Evolutionary conservation across 164 flowering plant species (phyloP).

Genomic region (Chloranthus sessilifolius): DNA sequence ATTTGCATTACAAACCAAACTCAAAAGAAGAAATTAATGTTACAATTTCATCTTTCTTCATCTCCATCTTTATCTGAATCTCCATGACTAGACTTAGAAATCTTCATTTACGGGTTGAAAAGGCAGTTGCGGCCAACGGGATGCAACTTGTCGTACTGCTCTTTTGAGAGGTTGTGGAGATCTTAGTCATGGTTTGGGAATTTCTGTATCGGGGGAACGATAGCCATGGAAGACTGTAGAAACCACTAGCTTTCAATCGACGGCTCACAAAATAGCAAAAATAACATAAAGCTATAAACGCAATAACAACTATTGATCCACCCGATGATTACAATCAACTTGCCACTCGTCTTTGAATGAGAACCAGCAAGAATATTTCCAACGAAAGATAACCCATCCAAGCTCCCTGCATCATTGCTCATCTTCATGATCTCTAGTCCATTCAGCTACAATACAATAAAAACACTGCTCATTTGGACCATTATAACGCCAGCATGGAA

Average conservation of each 20-base stretch:
- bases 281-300: constrained; percentile 37
- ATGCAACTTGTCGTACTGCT: constrained; percentile 88
- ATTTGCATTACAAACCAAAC: too few species aligned
- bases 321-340: constrained; percentile 33
- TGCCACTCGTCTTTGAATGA: constrained; percentile 32
- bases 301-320: constrained; percentile 38
- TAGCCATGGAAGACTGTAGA: constrained; percentile 65
- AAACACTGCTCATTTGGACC: too few species aligned
- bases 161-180: constrained; percentile 72
- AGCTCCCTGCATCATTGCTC: constrained; percentile 65
- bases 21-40: too few species aligned
- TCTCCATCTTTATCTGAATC: too few species aligned
- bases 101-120: too few species aligned
- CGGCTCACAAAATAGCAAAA: constrained; percentile 46
- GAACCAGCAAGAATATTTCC: constrained; percentile 33
- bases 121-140: constrained; percentile 59
- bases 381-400: constrained; percentile 56
- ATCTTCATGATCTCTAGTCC: constrained; percentile 91
- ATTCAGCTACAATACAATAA: too few species aligned
- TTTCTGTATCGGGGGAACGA: constrained; percentile 78
- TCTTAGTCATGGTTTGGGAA: constrained; percentile 66
- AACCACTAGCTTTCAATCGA: constrained; percentile 36
- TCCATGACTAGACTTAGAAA: too few species aligned
- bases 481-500: too few species aligned
- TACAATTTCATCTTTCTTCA: too few species aligned